Evolutionary conservation across 163 green algal species (phyloP).

Genomic region (Scenedesmus sp.): DNA sequence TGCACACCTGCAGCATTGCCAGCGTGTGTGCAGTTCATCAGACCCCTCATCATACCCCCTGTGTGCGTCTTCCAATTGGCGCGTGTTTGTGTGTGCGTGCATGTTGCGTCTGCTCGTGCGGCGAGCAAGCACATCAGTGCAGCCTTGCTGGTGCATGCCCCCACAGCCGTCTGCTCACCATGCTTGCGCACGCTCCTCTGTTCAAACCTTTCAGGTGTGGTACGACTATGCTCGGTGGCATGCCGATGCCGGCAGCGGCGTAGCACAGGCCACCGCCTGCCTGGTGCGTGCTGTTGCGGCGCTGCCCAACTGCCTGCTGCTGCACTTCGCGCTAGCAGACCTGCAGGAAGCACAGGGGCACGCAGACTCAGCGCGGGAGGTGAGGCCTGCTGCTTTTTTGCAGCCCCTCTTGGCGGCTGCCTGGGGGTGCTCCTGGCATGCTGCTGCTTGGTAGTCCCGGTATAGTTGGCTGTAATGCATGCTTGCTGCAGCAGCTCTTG

Average conservation of each 20-base stretch:
- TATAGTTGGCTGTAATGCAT: too few species aligned
- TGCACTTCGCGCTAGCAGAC: conserved; percentile 88
- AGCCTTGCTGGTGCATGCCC: not conserved
- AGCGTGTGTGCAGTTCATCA: too few species aligned
- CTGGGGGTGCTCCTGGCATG: too few species aligned
- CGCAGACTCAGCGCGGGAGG: conserved; percentile 63
- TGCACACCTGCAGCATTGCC: too few species aligned
- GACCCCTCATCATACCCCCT: too few species aligned
- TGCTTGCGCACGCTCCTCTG: not conserved
- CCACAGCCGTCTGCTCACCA: not conserved
- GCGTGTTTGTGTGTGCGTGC: too few species aligned
- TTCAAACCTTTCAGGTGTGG: conserved; percentile 71
- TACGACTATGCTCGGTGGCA: conserved; percentile 85
- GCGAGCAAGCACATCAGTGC: not conserved
- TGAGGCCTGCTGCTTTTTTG: conserved; percentile 39
- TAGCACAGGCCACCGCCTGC: conserved; percentile 62
- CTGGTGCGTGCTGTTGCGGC: conserved; percentile 63
- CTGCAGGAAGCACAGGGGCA: conserved; percentile 76
- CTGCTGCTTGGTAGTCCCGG: too few species aligned
- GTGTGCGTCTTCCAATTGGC: too few species aligned
- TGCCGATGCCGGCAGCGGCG: conserved; percentile 47
- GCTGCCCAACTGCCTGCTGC: conserved; percentile 76
- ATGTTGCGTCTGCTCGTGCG: not conserved
- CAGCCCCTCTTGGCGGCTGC: too few species aligned
- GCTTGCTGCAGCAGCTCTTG: too few species aligned